These are phyloP conservation scores for Lipomyces lipofer DNA, from an alignment of 805 yeast species.

Conservation along the genomic window DNA sequence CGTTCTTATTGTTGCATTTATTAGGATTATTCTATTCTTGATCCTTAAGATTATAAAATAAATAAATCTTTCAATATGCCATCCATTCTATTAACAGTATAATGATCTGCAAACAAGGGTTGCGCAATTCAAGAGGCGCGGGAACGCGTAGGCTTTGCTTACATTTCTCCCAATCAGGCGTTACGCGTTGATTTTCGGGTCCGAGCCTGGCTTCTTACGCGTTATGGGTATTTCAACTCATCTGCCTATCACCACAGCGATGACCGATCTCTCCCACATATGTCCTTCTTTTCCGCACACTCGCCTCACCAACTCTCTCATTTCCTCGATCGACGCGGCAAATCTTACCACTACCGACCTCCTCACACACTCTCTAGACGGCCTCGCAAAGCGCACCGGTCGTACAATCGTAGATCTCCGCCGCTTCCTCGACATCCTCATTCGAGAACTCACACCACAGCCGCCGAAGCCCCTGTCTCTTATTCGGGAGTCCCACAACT, in stretches of 20 bases:
- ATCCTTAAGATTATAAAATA: no score
- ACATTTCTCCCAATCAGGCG: no score
- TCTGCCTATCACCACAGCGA: not conserved
- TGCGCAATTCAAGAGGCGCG: no score
- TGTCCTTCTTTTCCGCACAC: conserved; percentile 9
- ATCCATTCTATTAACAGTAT: no score
- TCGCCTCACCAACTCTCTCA: conserved; percentile 2
- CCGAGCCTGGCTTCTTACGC: no score
- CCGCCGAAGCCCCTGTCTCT: not conserved
- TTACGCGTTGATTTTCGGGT: no score
- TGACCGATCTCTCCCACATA: conserved; percentile 6
- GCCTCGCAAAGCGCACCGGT: conserved; percentile 10
- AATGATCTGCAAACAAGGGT: no score
- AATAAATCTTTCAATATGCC: no score
- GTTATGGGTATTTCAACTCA: no score
- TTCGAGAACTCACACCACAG: not conserved
- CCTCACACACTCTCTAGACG: conserved; percentile 6
- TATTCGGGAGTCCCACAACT: not conserved
- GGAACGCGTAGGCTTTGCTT: no score
- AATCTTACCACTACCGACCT: conserved; percentile 11
- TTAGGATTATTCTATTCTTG: no score
- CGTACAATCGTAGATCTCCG: conserved; percentile 5
- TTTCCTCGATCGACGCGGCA: conserved; percentile 10
- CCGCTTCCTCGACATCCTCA: conserved; percentile 1
- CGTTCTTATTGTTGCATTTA: no score